Base-by-base conservation (phyloP, 169 alveolate species). In the Plasmodium reichenowi region DNA sequence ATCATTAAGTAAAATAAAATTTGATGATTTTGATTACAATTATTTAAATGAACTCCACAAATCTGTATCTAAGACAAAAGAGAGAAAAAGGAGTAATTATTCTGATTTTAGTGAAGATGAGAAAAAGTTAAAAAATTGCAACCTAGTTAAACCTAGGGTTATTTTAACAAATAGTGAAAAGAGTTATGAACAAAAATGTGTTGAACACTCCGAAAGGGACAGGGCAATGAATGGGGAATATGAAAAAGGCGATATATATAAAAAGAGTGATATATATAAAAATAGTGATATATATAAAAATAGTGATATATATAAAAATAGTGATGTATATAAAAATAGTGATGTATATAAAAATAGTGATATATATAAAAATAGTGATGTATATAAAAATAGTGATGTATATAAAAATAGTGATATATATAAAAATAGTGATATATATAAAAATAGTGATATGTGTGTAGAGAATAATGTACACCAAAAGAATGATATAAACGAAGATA, bases 1-100 rank as follows among this genome's bases (percentile, higher is more conserved):
- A 17, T 68, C 83, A 9, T 48, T 83, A 48, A 83, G 91, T 26
- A 71, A 29, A 56, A 83, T 83, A 24, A 83, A 83, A 52, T 83
- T 83, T 83, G 91, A 83, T 52, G 91, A 83, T 29, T 83, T 83
- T 62, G 85, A 83, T 72, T 83, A 83, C 43, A 68, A 83, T 47
- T 83, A 83, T 58, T 83, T 83, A 72, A 43, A 70, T 38, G 73
- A 56, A 10, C 20, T 29, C 26, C 68, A 59, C 15, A 50, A 7
- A 9, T 83, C 86, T 6, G 38, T 13, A 43, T 67, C 22, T 66
- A 54, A 17, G 50, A 60, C 58, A 67, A 83, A 38, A 47, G 86
- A 56, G 26, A n/a, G 3, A 45, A 26, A 8, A 24, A 20, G 38
- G 8, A 8, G 47, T 17, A 0, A 26, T 22, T n/a, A 22, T 32